Conservation (phyloP, 331 rosid species). For the Pyrus hybrid region DNA sequence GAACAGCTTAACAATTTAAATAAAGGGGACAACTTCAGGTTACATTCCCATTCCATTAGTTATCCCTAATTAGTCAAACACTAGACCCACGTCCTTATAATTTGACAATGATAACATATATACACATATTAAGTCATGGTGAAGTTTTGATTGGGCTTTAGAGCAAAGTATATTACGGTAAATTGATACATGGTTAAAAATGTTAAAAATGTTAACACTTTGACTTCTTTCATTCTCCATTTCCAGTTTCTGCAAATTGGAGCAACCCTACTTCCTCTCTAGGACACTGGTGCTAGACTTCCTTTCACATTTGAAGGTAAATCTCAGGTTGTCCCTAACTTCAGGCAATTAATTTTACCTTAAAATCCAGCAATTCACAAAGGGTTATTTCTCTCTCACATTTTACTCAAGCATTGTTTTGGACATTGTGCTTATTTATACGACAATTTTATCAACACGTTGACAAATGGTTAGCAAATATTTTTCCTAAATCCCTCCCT, state of each 20-base stretch:
- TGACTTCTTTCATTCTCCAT: neutral
- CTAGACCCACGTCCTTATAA: neutral
- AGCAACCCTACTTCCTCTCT: neutral
- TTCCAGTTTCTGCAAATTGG: neutral
- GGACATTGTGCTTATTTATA: neutral
- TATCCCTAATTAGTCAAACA: neutral
- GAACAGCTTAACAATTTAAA: neutral
- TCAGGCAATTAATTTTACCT: neutral
- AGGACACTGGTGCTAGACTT: neutral
- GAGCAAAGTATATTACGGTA: neutral
- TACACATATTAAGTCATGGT: neutral
- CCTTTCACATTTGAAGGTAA: neutral
- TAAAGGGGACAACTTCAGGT: neutral
- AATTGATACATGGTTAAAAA: neutral
- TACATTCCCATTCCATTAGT: neutral
- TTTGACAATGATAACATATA: neutral
- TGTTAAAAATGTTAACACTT: neutral
- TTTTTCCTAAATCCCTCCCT: neutral
- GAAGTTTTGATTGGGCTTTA: no score
- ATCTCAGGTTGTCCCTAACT: neutral
- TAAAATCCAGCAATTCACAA: neutral
- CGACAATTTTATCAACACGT: neutral
- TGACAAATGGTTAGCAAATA: neutral
- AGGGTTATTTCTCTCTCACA: neutral
- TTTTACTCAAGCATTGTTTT: neutral